Conservation (phyloP, 345 rosid genomes). For the Citrus trifoliata region DNA sequence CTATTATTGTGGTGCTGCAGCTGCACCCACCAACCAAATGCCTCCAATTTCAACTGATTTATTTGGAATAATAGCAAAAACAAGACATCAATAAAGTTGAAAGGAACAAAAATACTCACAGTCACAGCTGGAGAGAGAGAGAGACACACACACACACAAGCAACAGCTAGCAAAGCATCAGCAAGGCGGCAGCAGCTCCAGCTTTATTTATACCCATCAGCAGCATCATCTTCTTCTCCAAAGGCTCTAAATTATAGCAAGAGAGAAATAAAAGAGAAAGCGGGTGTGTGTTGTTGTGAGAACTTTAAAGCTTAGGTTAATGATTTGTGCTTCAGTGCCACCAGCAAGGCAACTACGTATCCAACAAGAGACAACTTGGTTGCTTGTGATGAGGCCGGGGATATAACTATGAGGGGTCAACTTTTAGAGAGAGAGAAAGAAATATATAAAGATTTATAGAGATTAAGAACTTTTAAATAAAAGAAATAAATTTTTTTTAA, state of each 20-base stretch:
- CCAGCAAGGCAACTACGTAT: constrained; percentile 61
- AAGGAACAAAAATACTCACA: constrained; percentile 28
- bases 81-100: constrained; percentile 17
- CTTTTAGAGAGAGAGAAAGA: constrained; percentile 5
- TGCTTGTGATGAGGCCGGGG: constrained; percentile 84
- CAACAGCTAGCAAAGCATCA: constrained; percentile 11
- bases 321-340: constrained; percentile 58
- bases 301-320: neutral
- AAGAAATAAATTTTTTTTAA: too few species aligned
- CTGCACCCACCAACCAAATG: constrained; percentile 16
- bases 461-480: neutral
- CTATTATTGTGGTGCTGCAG: too few species aligned
- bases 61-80: constrained; percentile 6
- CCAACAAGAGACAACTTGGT: constrained; percentile 94
- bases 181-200: constrained; percentile 4
- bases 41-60: constrained; percentile 10
- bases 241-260: neutral
- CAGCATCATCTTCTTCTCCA: neutral
- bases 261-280: constrained; percentile 1
- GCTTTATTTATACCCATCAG: constrained; percentile 1
- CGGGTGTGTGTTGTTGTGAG: constrained; percentile 5
- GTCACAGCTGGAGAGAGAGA: constrained; percentile 10
- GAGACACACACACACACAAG: too few species aligned
- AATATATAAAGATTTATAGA: constrained; percentile 11
- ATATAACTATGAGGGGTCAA: constrained; percentile 19